Evolutionary conservation across 2,329 filamentous ascomycete genomes (phyloP).

Genomic region (Xenoacremonium recifei): DNA sequence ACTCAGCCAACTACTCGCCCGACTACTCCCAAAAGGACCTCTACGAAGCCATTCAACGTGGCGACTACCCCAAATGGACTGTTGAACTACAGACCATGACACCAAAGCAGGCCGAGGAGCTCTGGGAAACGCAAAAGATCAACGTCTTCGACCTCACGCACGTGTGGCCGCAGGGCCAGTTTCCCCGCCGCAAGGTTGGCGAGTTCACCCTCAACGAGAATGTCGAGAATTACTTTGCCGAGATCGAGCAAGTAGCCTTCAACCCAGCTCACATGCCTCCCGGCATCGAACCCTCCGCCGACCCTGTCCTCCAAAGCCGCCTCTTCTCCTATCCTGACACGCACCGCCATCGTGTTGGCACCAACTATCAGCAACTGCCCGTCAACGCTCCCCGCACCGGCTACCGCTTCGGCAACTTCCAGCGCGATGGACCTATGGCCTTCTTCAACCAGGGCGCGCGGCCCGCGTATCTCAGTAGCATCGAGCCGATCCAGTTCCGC

Average conservation of each 20-base stretch:
- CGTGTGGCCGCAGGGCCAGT: constrained; percentile 65
- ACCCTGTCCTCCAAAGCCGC: constrained; percentile 60
- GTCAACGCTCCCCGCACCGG: constrained; percentile 11
- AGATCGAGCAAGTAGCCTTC: constrained; percentile 68
- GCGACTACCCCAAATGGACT: constrained; percentile 52
- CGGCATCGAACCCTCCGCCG: constrained; percentile 60
- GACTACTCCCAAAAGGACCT: constrained; percentile 15
- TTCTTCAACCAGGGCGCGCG: constrained; percentile 1
- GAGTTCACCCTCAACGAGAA: constrained; percentile 69
- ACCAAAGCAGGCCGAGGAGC: constrained; percentile 41
- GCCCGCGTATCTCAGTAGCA: not conserved
- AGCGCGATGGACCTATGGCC: not conserved
- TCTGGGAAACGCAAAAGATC: constrained; percentile 20
- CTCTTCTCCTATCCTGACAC: constrained; percentile 63
- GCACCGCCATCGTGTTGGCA: constrained; percentile 61
- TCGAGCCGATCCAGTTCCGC: constrained; percentile 1
- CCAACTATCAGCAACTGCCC: constrained; percentile 52
- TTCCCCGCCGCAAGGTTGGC: constrained; percentile 64
- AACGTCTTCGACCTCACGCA: constrained; percentile 71
- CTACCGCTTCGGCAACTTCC: not conserved
- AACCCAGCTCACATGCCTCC: constrained; percentile 64
- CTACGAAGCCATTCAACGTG: constrained; percentile 12
- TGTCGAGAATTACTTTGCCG: constrained; percentile 57
- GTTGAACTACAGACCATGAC: constrained; percentile 53
- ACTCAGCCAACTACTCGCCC: not conserved